Conservation (phyloP, 148 eudicot genomes). For the Rhododendron mucronatum region DNA sequence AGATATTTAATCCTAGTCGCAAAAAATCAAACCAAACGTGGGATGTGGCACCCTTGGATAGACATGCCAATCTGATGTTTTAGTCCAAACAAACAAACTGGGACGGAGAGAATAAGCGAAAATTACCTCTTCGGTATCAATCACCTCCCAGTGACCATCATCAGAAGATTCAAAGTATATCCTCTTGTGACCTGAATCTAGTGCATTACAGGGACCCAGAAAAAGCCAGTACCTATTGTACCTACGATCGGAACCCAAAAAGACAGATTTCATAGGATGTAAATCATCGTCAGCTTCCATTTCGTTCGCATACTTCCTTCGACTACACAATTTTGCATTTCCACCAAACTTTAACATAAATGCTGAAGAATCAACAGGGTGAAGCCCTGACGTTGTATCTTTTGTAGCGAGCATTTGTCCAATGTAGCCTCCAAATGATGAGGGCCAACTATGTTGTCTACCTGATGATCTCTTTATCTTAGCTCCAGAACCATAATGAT, state of each 20-base stretch:
- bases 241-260: constrained; percentile 89
- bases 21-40: neutral
- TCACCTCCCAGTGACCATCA: constrained; percentile 95
- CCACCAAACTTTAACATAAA: constrained; percentile 27
- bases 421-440: constrained; percentile 15
- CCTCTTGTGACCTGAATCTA: constrained; percentile 85
- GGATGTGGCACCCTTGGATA: neutral
- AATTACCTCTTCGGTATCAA: constrained; percentile 80
- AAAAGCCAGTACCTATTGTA: constrained; percentile 96
- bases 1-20: neutral
- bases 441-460: constrained; percentile 24
- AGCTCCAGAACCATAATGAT: constrained; percentile 67
- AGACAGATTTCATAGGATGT: constrained; percentile 91
- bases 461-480: constrained; percentile 68
- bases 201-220: constrained; percentile 83
- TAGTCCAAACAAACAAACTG: neutral
- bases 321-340: constrained; percentile 28
- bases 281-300: constrained; percentile 30
- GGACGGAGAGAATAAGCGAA: neutral
- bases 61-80: neutral
- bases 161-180: constrained; percentile 95
- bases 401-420: constrained; percentile 22
- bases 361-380: constrained; percentile 62
- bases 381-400: constrained; percentile 29
- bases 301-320: constrained; percentile 19